phyloP scores from a whole-genome alignment of 306 rosid species.

The Luffa acutangula region DNA sequence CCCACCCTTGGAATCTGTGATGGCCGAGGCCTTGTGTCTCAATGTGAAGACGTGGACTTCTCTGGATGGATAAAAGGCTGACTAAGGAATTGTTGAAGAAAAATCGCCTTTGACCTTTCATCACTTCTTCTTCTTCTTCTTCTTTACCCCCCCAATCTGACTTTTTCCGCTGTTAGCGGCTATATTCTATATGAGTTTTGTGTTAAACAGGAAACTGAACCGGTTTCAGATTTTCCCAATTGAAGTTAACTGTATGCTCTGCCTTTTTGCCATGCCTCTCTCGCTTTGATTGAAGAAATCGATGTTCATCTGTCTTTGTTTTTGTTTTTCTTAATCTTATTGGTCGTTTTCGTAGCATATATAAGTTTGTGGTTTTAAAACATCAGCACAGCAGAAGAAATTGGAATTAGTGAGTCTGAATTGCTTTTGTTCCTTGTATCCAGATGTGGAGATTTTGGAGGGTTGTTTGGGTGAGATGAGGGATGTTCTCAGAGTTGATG shows the following conservation, averaged over 20 bases:
- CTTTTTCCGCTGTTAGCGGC: slow-evolving; percentile 20
- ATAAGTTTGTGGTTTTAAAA: slow-evolving; percentile 21
- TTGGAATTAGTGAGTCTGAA: slow-evolving; percentile 22
- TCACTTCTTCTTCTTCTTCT: not conserved
- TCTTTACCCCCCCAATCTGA: not conserved
- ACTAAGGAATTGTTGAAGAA: slow-evolving; percentile 14
- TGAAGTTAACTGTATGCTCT: not conserved
- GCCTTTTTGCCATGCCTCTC: not conserved
- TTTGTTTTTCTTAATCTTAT: slow-evolving; percentile 21
- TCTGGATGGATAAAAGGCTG: slow-evolving; percentile 29
- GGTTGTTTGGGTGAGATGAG: slow-evolving; percentile 56
- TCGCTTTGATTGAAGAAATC: not conserved
- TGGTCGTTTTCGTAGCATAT: slow-evolving; percentile 25
- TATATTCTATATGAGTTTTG: slow-evolving; percentile 21
- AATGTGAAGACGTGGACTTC: slow-evolving; percentile 35
- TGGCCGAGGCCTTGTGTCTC: slow-evolving; percentile 17
- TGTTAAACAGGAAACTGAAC: slow-evolving; percentile 12
- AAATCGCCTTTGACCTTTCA: slow-evolving; percentile 38
- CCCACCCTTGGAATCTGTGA: slow-evolving; percentile 4
- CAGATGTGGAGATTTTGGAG: slow-evolving; percentile 61
- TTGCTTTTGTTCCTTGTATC: slow-evolving; percentile 13
- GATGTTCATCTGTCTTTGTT: not conserved
- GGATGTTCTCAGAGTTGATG: slow-evolving; percentile 64
- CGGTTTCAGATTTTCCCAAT: slow-evolving; percentile 5
- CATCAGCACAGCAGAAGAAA: slow-evolving; percentile 10